Evolutionary conservation across 192 early-diverging fungal species (phyloP).

Genomic region (Gonapodya sp.): DNA sequence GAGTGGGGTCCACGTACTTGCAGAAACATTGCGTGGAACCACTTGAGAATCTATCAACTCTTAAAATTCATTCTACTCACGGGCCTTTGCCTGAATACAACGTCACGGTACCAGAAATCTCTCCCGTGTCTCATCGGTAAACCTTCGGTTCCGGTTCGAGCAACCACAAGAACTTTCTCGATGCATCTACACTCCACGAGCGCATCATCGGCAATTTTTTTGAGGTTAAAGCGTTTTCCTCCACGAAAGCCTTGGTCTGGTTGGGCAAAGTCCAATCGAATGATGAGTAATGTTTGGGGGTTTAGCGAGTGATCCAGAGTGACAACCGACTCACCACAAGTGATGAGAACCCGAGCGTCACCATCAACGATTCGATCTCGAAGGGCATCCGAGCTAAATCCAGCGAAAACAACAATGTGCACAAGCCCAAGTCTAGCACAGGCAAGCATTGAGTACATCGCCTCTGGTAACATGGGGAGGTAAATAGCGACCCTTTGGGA

Average conservation of each 20-base stretch:
- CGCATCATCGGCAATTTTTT: conserved; percentile 90
- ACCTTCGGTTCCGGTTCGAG: conserved; percentile 65
- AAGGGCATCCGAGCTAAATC: conserved; percentile 85
- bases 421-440: conserved; percentile 86
- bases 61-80: no score
- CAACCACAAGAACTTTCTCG: conserved; percentile 76
- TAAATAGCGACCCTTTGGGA: not conserved
- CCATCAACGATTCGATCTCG: conserved; percentile 85
- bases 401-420: conserved; percentile 96
- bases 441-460: conserved; percentile 82
- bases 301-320: no score
- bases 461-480: conserved; percentile 76
- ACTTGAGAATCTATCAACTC: no score
- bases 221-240: conserved; percentile 76
- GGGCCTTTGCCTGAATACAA: conserved; percentile 12
- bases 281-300: no score
- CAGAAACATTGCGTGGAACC: conserved; percentile 65
- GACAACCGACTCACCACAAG: conserved; percentile 83
- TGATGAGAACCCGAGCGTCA: conserved; percentile 68
- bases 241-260: no score
- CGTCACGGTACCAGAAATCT: conserved; percentile 93
- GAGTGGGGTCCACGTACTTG: conserved; percentile 75
- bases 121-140: conserved; percentile 63
- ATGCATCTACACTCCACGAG: conserved; percentile 66
- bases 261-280: no score